Base-by-base conservation (phyloP, 1,139 yeast species). In the Blastobotrys raffinosifermentans region DNA sequence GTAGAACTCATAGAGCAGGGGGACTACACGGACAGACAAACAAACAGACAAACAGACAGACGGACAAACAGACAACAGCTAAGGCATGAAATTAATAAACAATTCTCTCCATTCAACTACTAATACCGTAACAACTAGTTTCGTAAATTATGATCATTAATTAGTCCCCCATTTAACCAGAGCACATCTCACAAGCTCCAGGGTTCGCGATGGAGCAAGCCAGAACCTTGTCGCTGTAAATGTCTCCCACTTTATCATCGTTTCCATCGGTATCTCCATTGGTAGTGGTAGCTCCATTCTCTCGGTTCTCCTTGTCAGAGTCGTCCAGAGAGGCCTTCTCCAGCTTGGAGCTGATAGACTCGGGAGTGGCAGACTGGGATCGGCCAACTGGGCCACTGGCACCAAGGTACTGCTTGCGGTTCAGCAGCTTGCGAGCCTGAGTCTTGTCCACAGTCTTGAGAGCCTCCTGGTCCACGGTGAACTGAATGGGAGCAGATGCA, bases 151-250 rank as follows among this genome's bases (percentile, higher is more conserved):
- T 19, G 17, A 22, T 26, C 15, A 11, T 25, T 3, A 26, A 29
- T 15, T 20, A 37, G n/a, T 34, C 29, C 30, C 15, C 11, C 15
- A 7, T 22, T 66, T 70, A 91, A 70, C 97, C 97, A 46, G 97
- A 89, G 72, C 98, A 91, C 98, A 91, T 91, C 60, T 91, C 91
- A 68, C 98, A 91, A 33, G 97, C 77, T 66, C 85, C 97, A 43
- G 96, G 96, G 69, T 91, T 91, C 62, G 83, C 79, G 62, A 91
- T 87, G 39, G 97, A 94, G 71, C 98, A 91, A 29, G 96, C 96
- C 66, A 91, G 77, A 30, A 82, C 97, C 67, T 87, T 80, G 22
- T 94, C 83, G 63, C 91, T 86, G 73, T 72, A 91, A 55, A 91
- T 91, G 59, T 91, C 96, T 44, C 54, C 53, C 38, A 61, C 68